These are phyloP conservation scores for Tausonia pullulans DNA, from an alignment of 1,284 basidiomycete species.

Conservation along the genomic window DNA sequence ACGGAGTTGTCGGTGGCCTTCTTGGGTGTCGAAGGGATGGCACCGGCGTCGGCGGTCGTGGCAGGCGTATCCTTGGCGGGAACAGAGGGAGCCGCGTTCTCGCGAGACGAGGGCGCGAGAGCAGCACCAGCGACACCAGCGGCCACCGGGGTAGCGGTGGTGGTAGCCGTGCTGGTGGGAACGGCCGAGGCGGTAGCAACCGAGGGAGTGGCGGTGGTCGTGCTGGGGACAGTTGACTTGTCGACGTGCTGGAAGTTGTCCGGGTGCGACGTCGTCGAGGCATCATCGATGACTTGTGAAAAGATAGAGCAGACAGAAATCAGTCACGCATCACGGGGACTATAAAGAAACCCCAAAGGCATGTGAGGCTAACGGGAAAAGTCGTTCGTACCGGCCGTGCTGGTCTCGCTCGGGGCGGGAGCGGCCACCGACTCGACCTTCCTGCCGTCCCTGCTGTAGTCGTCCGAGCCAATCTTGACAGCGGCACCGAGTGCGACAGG, in stretches of 20 bases:
- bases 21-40: not conserved
- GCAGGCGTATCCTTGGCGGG: not conserved
- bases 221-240: not conserved
- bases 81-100: not conserved
- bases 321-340: no score
- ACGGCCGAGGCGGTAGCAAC: not conserved
- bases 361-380: no score
- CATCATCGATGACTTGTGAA: not conserved
- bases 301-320: no score
- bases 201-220: not conserved
- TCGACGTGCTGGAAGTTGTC: conserved; percentile 7
- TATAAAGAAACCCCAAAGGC: no score
- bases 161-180: not conserved
- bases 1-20: not conserved
- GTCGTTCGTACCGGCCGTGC: no score
- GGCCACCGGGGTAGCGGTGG: not conserved
- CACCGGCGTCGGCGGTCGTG: not conserved
- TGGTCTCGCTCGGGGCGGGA: no score
- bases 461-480: no score
- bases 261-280: not conserved
- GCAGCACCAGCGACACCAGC: not conserved
- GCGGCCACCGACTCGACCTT: no score
- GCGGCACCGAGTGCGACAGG: no score
- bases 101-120: not conserved
- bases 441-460: no score